Evolutionary conservation across 345 rosid genomes (phyloP), one percentile per base, ranked within the genome.

Genomic region (Odontarrhena argentea): DNA sequence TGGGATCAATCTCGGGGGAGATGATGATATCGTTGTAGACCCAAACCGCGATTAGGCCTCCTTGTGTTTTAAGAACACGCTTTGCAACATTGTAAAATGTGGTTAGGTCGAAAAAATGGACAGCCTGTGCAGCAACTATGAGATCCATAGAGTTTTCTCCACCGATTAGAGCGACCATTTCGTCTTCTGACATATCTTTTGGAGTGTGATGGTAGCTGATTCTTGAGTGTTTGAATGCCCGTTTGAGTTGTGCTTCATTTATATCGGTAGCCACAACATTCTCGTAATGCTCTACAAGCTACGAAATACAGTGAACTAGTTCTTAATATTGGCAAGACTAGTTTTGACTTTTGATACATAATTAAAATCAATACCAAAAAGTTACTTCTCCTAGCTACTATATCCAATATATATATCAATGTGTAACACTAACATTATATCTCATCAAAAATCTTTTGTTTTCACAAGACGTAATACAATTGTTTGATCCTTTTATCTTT

Each of bases 41-140:
- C 89, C 91, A 84, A 1, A 80, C 76, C 0, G 86, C 97, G 7
- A 84, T 46, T 1, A 84, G 30, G 0, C 92, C 90, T 1, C 83
- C 87, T 2, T 88, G 85, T 60, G 82, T 90, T n/a, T 78, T 60
- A 7, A 85, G 73, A 13, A 80, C 60, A 41, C 86, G 81, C 30
- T 75, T 74, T 8, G 74, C 88, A 7, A 76, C 46, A 12, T 81
- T 55, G 65, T 87, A 85, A 65, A 90, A 84, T 46, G 60, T 80
- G 2, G 77, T 75, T 12, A 82, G 65, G 65, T 87, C 84, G 34
- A 87, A 84, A 80, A 86, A 81, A 73, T 84, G 87, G 18, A 82
- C 64, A 3, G 85, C 91, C 66, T 74, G 76, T 3, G 86, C 87
- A 9, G 79, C 81, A 0, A 82, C 81, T 15, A 89, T 76, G 25